phyloP scores from a whole-genome alignment of 495 filamentous ascomycete genomes.

The Trichoderma reesei region DNA sequence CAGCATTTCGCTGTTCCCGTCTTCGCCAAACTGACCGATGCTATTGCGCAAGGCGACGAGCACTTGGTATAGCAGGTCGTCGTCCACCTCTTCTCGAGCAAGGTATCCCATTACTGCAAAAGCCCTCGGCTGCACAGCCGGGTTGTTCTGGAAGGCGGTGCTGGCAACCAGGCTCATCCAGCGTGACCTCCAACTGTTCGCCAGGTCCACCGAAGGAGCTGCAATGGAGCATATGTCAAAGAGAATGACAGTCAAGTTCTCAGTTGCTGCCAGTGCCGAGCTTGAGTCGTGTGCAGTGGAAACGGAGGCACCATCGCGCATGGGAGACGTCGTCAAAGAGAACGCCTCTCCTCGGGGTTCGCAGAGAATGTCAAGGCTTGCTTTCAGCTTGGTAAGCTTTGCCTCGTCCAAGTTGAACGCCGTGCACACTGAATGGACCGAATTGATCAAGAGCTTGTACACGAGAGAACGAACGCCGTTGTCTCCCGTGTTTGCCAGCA shows the following conservation, averaged over 20 bases:
- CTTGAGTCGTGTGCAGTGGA: conserved; percentile 38
- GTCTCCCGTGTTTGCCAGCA: conserved; percentile 52
- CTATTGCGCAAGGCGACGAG: conserved; percentile 53
- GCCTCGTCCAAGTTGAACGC: conserved; percentile 48
- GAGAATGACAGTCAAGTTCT: conserved; percentile 43
- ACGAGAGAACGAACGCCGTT: conserved; percentile 45
- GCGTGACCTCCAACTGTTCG: conserved; percentile 58
- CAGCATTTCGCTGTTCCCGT: conserved; percentile 53
- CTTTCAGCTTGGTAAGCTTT: conserved; percentile 41
- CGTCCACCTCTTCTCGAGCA: conserved; percentile 56
- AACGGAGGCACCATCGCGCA: conserved; percentile 34
- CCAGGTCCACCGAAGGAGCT: conserved; percentile 51
- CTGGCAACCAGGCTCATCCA: conserved; percentile 64
- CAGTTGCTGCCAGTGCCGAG: conserved; percentile 39
- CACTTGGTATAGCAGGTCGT: conserved; percentile 59
- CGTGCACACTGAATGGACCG: conserved; percentile 55
- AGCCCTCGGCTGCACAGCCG: conserved; percentile 55
- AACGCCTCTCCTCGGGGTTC: conserved; percentile 43
- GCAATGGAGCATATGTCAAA: conserved; percentile 53
- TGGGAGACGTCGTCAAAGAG: conserved; percentile 26
- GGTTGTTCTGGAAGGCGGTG: conserved; percentile 62
- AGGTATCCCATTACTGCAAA: conserved; percentile 63
- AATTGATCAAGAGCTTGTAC: conserved; percentile 51
- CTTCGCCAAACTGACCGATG: conserved; percentile 48
- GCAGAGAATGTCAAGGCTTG: conserved; percentile 43